phyloP scores from a whole-genome alignment of 805 yeast genomes.

The Lachancea waltii region DNA sequence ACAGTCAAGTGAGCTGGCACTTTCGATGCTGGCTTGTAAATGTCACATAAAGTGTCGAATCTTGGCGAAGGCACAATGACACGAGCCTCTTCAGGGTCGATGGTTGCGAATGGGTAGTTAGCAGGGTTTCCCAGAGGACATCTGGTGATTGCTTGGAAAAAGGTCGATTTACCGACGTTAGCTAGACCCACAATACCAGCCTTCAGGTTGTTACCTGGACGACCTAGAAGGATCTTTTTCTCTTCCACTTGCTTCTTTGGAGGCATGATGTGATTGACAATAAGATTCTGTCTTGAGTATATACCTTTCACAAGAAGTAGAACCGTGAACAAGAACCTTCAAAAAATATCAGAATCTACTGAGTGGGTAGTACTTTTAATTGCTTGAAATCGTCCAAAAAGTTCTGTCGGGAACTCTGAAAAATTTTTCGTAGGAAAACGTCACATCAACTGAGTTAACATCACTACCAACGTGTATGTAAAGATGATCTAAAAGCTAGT shows the following conservation, averaged over 20 bases:
- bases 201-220: constrained; percentile 71
- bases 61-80: constrained; percentile 89
- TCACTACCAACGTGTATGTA: no score
- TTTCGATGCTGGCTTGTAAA: constrained; percentile 76
- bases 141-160: constrained; percentile 93
- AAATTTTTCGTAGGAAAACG: no score
- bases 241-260: constrained; percentile 40
- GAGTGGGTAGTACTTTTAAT: no score
- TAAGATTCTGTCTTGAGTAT: not conserved
- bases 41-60: constrained; percentile 65
- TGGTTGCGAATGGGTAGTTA: constrained; percentile 95
- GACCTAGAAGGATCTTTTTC: constrained; percentile 70
- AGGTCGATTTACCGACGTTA: constrained; percentile 91
- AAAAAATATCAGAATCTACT: no score
- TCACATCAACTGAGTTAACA: no score
- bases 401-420: no score
- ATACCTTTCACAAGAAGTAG: not conserved
- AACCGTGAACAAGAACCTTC: not conserved
- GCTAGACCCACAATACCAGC: constrained; percentile 95
- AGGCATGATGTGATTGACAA: constrained; percentile 22
- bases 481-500: no score
- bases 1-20: constrained; percentile 92
- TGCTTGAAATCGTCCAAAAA: no score
- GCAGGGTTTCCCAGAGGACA: constrained; percentile 95
- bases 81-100: constrained; percentile 97